phyloP scores from a whole-genome alignment of 1,284 basidiomycete genomes.

The Ganoderma sp. region DNA sequence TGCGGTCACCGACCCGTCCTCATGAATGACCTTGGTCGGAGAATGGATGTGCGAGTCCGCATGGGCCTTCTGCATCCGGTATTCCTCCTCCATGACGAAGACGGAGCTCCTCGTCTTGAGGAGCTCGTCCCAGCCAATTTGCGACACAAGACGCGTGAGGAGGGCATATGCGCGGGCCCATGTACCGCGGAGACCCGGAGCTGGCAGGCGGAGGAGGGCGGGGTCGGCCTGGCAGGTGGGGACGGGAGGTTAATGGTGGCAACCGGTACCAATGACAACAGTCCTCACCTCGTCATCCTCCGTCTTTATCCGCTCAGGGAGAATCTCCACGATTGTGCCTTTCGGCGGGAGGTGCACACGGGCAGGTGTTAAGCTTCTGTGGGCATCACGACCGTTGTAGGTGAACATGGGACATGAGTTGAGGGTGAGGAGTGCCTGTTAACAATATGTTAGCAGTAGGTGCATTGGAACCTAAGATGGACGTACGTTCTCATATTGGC shows the following conservation, averaged over 20 bases:
- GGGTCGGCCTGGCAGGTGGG: constrained; percentile 74
- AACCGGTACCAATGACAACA: background rate
- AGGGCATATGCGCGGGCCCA: constrained; percentile 95
- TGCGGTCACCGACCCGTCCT: constrained; percentile 23
- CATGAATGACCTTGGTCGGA: constrained; percentile 30
- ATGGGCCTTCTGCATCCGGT: constrained; percentile 86
- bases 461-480: background rate
- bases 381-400: constrained; percentile 95
- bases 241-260: constrained; percentile 6
- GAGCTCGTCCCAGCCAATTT: constrained; percentile 99
- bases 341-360: constrained; percentile 89
- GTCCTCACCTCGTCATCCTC: constrained; percentile 81
- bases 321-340: constrained; percentile 82
- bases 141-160: constrained; percentile 86
- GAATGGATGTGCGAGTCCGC: constrained; percentile 52
- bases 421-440: constrained; percentile 85
- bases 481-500: constrained; percentile 80
- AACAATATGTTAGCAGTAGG: background rate
- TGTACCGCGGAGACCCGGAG: constrained; percentile 92
- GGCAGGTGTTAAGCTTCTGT: constrained; percentile 84
- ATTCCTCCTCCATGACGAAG: constrained; percentile 99
- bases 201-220: constrained; percentile 90
- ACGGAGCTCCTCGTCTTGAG: constrained; percentile 92
- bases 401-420: constrained; percentile 99
- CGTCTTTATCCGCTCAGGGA: constrained; percentile 72